These are phyloP conservation scores for Entomortierella beljakovae DNA, from an alignment of 192 early-diverging fungal species.

Conservation along the genomic window DNA sequence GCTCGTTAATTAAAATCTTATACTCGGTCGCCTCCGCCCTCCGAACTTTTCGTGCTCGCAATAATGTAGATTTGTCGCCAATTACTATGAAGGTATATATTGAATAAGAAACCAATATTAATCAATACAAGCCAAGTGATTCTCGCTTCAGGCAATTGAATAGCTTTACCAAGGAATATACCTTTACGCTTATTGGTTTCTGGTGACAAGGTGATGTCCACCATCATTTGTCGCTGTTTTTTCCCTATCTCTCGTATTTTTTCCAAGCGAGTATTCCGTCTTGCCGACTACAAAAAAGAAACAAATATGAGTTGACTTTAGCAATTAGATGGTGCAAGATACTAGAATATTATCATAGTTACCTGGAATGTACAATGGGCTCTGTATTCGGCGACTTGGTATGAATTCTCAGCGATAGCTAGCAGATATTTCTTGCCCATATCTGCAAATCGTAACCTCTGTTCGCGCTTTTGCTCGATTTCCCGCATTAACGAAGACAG, in stretches of 20 bases:
- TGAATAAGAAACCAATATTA: neutral
- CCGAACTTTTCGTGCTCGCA: conserved; percentile 50
- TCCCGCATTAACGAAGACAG: conserved; percentile 62
- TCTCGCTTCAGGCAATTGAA: too few species aligned
- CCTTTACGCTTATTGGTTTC: conserved; percentile 35
- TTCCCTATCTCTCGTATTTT: conserved; percentile 20
- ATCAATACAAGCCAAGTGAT: neutral
- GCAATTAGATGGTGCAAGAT: too few species aligned
- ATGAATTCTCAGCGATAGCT: conserved; percentile 52
- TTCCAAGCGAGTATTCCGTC: conserved; percentile 20
- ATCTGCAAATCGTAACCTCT: conserved; percentile 55
- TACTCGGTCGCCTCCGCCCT: conserved; percentile 55
- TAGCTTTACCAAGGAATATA: neutral
- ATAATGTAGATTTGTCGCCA: conserved; percentile 45
- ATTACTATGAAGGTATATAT: conserved; percentile 2
- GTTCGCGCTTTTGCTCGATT: conserved; percentile 63
- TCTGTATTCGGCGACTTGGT: conserved; percentile 59
- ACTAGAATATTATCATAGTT: conserved; percentile 1
- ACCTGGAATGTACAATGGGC: conserved; percentile 58
- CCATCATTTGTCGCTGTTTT: conserved; percentile 32
- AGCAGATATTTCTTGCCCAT: conserved; percentile 59
- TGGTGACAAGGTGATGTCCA: conserved; percentile 26
- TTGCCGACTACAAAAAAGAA: conserved; percentile 21
- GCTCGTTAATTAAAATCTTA: conserved; percentile 51
- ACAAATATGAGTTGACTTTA: neutral